Evolutionary conservation across 2,329 filamentous ascomycete species (phyloP).

Genomic region (Penicillium nordicum): DNA sequence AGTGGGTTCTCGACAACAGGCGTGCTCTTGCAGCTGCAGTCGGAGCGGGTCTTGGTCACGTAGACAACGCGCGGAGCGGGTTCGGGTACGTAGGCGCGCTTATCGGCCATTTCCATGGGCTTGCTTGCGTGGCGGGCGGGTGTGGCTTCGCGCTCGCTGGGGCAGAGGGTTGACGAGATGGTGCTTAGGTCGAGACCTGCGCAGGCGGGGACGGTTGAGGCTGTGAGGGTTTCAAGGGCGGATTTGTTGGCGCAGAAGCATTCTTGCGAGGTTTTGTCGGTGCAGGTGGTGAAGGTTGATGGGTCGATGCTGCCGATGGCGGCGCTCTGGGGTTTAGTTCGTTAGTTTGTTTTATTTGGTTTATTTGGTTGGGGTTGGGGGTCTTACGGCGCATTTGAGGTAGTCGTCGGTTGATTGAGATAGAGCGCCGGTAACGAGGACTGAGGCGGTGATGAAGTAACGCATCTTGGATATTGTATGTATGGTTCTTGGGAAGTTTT

Average conservation of each 20-base stretch:
- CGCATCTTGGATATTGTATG: constrained; percentile 17
- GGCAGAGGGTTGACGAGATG: constrained; percentile 6
- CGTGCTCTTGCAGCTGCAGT: constrained; percentile 21
- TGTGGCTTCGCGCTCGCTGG: not conserved
- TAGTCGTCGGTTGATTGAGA: constrained; percentile 9
- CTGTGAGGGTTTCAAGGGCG: constrained; percentile 3
- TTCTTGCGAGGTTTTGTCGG: constrained; percentile 6
- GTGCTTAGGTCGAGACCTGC: constrained; percentile 9
- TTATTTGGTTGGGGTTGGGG: too few relatives aligned
- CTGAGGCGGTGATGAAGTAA: constrained; percentile 14
- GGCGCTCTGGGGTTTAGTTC: constrained; percentile 2
- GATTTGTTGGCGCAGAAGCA: constrained; percentile 22
- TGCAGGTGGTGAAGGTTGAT: constrained; percentile 11
- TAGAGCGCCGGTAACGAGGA: constrained; percentile 15
- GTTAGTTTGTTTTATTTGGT: not conserved
- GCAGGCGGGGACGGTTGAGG: constrained; percentile 6
- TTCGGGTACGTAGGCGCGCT: constrained; percentile 16
- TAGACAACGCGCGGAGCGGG: constrained; percentile 16
- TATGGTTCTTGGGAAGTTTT: not conserved
- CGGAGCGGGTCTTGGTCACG: constrained; percentile 22
- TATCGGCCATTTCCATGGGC: constrained; percentile 17
- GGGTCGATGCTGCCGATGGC: constrained; percentile 3
- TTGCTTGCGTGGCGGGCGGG: constrained; percentile 18
- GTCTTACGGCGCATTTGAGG: constrained; percentile 19
- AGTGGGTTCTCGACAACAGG: not conserved